Evolutionary conservation across 164 flowering plant species (phyloP), one percentile per base, ranked within the genome.

Genomic region (Magnolia kwangsiensis): DNA sequence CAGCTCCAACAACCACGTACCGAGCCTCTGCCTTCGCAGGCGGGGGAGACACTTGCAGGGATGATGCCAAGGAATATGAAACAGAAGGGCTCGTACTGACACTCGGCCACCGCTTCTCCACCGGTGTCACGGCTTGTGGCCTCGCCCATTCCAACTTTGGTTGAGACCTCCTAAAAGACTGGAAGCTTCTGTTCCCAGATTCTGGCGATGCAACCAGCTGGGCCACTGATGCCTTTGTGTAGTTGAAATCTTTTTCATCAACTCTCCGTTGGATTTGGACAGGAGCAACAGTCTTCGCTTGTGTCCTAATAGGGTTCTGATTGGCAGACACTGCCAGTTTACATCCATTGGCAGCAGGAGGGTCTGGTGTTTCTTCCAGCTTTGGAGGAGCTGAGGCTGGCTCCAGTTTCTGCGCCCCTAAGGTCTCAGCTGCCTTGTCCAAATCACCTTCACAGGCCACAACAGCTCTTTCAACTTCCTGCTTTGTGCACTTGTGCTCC

Each of bases 391-490:
- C 75, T 65, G 83, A 27, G 58, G 86, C 83, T 8, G 78, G 80
- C 20, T 91, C 95, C 63, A 82, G 92, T 80, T 88, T 95, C 77
- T 85, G 88, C 21, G 74, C 51, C 72, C 74, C 89, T 23, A 96
- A 75, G 19, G 80, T 78, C 21, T 90, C 95, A 24, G 79, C 91
- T 7, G 99, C 93, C 85, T 90, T 92, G 21, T 88, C 89, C 75
- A 94, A 83, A 84, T 96, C 98, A 80, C 99, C 99, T 78, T 96
- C 97, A 79, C 87, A 89, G 9, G 88, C 78, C 74, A 96, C 93
- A 67, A 92, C 78, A 50, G 89, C 96, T 77, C 95, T 89, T 83
- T 96, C 99, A 21, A 94, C 93, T 75, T 92, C 99, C 85, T 91
- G 98, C 81, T 82, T 94, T 73, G 95, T 78, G 74, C 91, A 89